A percentile compares a stretch with the other conserved stretches of the same genome.
Evolutionary conservation across 2,329 filamentous ascomycete genomes (phyloP).

Genomic region (Graphilbum sp.): DNA sequence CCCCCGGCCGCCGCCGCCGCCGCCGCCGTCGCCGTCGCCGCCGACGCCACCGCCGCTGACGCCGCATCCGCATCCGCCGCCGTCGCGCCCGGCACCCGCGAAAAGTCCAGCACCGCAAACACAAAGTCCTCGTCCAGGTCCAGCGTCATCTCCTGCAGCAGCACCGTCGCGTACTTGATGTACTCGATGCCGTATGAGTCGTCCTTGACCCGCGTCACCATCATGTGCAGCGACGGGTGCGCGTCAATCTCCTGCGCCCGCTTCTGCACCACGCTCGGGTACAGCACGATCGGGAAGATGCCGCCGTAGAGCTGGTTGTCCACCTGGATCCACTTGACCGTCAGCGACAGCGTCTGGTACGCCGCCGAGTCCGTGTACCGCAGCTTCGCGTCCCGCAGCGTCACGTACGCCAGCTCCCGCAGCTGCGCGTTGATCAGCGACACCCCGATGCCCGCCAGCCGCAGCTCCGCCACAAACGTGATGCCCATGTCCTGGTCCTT

Average conservation of each 20-base stretch:
- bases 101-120: conserved; percentile 86
- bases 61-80: conserved; percentile 21
- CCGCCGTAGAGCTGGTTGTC: conserved; percentile 98
- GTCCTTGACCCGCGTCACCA: conserved; percentile 89
- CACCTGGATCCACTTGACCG: conserved; percentile 97
- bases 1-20: conserved; percentile 43
- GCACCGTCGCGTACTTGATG: conserved; percentile 90
- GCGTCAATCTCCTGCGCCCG: conserved; percentile 91
- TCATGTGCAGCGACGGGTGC: conserved; percentile 84
- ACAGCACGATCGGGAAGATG: conserved; percentile 92
- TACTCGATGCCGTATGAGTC: conserved; percentile 96
- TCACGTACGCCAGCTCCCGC: conserved; percentile 85
- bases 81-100: conserved; percentile 82
- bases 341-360: conserved; percentile 79
- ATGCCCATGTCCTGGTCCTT: conserved; percentile 80
- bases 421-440: conserved; percentile 87
- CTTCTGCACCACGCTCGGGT: conserved; percentile 95
- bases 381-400: conserved; percentile 76
- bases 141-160: conserved; percentile 94
- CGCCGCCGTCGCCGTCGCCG: conserved; percentile 49
- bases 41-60: conserved; percentile 22
- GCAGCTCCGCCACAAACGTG: conserved; percentile 77
- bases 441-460: conserved; percentile 77
- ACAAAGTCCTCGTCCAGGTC: conserved; percentile 98
- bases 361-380: conserved; percentile 86